A percentile compares a stretch with the other conserved stretches of the same genome.
phyloP scores from a whole-genome alignment of 2,329 filamentous ascomycete species.

The Chaetothyriales sp. region DNA sequence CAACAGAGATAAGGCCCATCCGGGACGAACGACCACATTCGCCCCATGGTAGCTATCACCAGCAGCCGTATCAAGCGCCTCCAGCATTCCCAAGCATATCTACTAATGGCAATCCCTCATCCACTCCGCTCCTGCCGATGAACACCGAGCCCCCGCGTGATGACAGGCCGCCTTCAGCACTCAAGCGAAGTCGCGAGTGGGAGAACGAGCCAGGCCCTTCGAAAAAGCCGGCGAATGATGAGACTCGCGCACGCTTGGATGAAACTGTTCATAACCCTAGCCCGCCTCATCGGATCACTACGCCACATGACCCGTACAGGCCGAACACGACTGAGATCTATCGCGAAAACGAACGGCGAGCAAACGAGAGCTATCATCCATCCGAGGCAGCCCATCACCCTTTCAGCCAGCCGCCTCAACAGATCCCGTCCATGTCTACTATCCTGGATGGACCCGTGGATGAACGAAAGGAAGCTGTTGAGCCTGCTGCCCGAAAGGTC shows the following conservation, averaged over 20 bases:
- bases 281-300: constrained; percentile 39
- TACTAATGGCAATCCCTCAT: constrained; percentile 42
- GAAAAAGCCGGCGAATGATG: constrained; percentile 82
- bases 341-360: constrained; percentile 49
- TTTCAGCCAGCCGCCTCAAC: constrained; percentile 40
- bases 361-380: constrained; percentile 70
- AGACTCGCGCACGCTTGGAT: constrained; percentile 71
- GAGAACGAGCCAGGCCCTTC: constrained; percentile 55
- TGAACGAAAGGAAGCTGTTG: constrained; percentile 46
- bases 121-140: constrained; percentile 34
- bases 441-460: constrained; percentile 39
- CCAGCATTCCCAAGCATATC: constrained; percentile 53
- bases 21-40: constrained; percentile 79
- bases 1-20: constrained; percentile 67
- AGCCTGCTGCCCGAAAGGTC: constrained; percentile 86
- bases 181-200: constrained; percentile 86
- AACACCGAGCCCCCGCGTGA: constrained; percentile 52
- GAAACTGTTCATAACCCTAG: constrained; percentile 67
- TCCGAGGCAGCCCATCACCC: constrained; percentile 85
- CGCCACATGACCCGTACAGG: constrained; percentile 56
- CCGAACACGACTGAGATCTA: constrained; percentile 56
- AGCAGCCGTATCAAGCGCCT: constrained; percentile 65
- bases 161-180: constrained; percentile 62
- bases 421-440: constrained; percentile 42
- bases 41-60: constrained; percentile 72